Base-by-base conservation (phyloP, 164 flowering plant species). In the Warburgia ugandensis region DNA sequence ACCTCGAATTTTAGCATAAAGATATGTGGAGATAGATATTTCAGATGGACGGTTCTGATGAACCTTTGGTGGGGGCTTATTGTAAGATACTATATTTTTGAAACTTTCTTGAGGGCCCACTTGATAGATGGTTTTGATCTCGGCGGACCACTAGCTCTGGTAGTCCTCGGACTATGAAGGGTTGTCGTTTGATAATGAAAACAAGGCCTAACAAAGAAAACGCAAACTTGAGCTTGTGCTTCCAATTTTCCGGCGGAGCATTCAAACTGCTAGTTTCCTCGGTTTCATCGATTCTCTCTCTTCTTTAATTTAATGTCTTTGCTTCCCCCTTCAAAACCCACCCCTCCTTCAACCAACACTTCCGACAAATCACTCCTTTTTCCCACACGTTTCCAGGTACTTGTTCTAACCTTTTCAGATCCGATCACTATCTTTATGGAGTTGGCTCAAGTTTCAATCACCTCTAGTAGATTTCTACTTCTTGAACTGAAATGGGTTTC, bases 261-360 rank as follows among this genome's bases (percentile, higher is more conserved):
- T 42, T 54, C 60, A 50, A 64, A 48, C 33, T 47, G 22, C 58
- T 52, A 32, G 50, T 48, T 17, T 23, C 65, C 65, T 65, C 58
- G 65, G 29, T 13, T 31, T n/a, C 50, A 60, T 60, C 69, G 65
- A 60, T 45, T 32, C 33, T 37, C 30, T 13, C 12, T 22, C 9
- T 35, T 27, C 27, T 38, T 23, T 29, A 21, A 45, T 14, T 20
- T 30, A 31, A 7, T 32, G 8, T 26, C 38, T 23, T 35, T 28
- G 6, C n/a, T n/a, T 10, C 29, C 29, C 60, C 20, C 45, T 5
- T 20, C 14, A 14, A 39, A 31, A 23, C 19, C 10, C 17, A 30
- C 35, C 19, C 26, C 17, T 5, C 27, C 0, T 22, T 40, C 37
- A n/a, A 20, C 22, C 13, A 26, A 1, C 19, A 31, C 9, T 30